Conservation (phyloP, 768 basidiomycete genomes). For the Mycena metata region DNA sequence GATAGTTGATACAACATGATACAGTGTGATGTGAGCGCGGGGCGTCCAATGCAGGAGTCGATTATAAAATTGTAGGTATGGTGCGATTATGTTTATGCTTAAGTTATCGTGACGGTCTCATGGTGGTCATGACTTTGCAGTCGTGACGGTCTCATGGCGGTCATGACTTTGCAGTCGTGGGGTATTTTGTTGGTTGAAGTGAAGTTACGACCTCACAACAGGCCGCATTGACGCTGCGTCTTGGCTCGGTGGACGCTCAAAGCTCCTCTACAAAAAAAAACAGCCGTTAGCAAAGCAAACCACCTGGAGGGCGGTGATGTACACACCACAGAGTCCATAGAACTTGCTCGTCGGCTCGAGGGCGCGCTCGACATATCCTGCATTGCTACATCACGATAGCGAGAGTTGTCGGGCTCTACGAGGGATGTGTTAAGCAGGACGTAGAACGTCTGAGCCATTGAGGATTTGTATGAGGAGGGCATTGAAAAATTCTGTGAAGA, state of each 20-base stretch:
- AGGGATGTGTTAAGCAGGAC: constrained; percentile 30
- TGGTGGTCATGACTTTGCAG: no score
- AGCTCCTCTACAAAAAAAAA: background rate
- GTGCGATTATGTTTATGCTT: no score
- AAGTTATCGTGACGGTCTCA: no score
- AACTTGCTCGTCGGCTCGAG: background rate
- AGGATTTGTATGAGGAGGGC: constrained; percentile 23
- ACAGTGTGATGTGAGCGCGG: no score
- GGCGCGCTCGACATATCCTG: constrained; percentile 23
- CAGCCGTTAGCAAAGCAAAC: background rate
- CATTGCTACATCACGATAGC: constrained; percentile 16
- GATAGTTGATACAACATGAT: no score
- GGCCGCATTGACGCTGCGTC: background rate
- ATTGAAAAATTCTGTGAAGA: background rate
- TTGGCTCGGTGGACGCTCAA: background rate
- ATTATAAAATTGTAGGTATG: no score
- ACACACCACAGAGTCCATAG: constrained; percentile 2
- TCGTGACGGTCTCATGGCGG: no score
- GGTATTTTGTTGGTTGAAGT: no score
- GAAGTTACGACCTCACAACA: constrained; percentile 5
- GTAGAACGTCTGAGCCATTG: constrained; percentile 29
- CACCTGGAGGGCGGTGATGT: no score
- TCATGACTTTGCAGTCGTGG: no score
- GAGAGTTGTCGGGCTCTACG: constrained; percentile 21
- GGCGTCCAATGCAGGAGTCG: no score